Evolutionary conservation across 495 filamentous ascomycete genomes (phyloP), one percentile per base, ranked within the genome.

Genomic region (Neohortaea acidophila): DNA sequence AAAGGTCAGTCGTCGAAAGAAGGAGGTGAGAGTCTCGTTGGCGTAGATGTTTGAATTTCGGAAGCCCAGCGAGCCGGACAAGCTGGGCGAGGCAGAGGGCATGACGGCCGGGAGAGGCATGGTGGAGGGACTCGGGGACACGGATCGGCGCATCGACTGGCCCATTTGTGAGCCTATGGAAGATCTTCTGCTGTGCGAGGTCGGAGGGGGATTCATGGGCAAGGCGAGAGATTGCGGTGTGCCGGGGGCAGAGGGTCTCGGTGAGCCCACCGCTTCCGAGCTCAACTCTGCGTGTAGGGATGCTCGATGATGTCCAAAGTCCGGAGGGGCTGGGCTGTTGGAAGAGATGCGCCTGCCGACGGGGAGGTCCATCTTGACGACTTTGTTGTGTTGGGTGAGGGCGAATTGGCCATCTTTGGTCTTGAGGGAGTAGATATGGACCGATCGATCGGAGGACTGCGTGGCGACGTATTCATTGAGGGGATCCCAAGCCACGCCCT

Each of bases 401-500:
- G 84, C 81, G 55, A 93, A 94, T 45, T 89, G 84, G 17, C 91
- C 89, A 56, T 99, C 89, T 49, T 96, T 96, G 4, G 84, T 93
- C 61, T 82, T 92, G 45, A 99, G 62, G 11, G 75, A 85, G 60
- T 96, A 96, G 47, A 99, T 87, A 59, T 99, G 89, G 14, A 94
- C 87, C 1, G 89, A 93, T 51, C 89, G 77, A 60, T 99, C 89
- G 0, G 89, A 99, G 2, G 89, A 96, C 56, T 99, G 89, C 15
- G 89, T 99, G 15, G 91, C 89, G 31, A 99, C 81, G 57, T 81
- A 99, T 64, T 99, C 89, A 58, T 99, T 99, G 21, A 93, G 62
- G 23, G 89, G 89, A 60, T 99, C 89, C 89, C 89, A 99, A 1
- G 91, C 85, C 13, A 99, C 89, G 24, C 89, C 89, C 62, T 99